phyloP scores from a whole-genome alignment of 1,284 basidiomycete species.

The Melanopsichium pennsylvanicum region DNA sequence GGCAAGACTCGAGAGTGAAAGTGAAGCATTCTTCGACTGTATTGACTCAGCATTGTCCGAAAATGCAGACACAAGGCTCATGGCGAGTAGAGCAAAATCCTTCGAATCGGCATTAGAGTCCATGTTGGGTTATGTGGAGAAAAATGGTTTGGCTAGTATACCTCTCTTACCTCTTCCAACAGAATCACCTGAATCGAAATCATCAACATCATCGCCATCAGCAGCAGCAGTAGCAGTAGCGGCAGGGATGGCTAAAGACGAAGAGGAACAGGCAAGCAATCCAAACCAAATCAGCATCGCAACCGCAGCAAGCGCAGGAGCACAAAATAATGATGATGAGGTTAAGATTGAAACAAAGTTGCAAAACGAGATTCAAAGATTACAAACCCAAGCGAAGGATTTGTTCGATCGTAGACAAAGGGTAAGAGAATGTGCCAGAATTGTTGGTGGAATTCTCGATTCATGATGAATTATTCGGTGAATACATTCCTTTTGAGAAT shows the following conservation, averaged over 20 bases:
- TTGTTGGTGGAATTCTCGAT: slow-evolving; percentile 32
- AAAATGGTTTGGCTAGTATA: slow-evolving; percentile 31
- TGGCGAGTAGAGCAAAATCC: slow-evolving; percentile 7
- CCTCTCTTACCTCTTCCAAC: slow-evolving; percentile 4
- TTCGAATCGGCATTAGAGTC: slow-evolving; percentile 8
- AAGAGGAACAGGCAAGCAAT: not conserved
- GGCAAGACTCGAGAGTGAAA: slow-evolving; percentile 19
- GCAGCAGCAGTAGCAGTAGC: not conserved
- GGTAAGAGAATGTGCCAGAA: slow-evolving; percentile 27
- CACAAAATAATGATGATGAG: not conserved
- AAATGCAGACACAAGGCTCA: slow-evolving; percentile 7
- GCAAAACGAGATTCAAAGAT: not conserved
- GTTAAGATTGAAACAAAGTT: not conserved
- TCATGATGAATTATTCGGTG: too few relatives aligned
- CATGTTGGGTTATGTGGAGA: slow-evolving; percentile 15
- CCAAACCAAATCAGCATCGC: not conserved
- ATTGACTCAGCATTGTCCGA: slow-evolving; percentile 5
- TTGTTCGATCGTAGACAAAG: slow-evolving; percentile 31
- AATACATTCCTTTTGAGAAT: too few relatives aligned
- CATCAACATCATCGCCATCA: not conserved
- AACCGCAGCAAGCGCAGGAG: not conserved
- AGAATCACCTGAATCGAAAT: not conserved
- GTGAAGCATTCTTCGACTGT: slow-evolving; percentile 33
- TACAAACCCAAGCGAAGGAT: slow-evolving; percentile 28
- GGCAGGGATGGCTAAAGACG: not conserved